A percentile compares a stretch with the other conserved stretches of the same genome.
phyloP scores from a whole-genome alignment of 192 early-diverging fungal species.

The Backusella psychrophila region DNA sequence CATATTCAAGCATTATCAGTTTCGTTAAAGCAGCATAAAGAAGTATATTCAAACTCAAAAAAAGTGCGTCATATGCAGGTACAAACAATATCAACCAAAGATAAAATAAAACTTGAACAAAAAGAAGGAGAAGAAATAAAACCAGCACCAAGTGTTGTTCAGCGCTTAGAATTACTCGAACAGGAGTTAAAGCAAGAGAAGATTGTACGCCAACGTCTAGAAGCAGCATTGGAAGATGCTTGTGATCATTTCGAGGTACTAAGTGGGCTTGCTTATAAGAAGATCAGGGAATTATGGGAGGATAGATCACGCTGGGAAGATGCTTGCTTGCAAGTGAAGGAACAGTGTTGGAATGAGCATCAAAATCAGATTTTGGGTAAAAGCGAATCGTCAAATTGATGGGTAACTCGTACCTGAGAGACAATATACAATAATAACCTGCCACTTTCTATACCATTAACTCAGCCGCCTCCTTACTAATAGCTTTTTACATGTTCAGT shows the following conservation, averaged over 20 bases:
- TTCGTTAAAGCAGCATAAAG: not conserved
- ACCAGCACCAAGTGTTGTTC: not conserved
- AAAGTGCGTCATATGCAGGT: conserved; percentile 32
- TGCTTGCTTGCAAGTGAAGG: conserved; percentile 24
- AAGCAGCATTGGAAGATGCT: conserved; percentile 48
- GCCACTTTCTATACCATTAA: no score
- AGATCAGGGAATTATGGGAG: conserved; percentile 47
- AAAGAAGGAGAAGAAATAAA: not conserved
- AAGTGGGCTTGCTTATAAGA: conserved; percentile 48
- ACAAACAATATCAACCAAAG: conserved; percentile 17
- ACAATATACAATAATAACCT: not conserved
- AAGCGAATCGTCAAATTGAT: not conserved
- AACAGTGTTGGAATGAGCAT: conserved; percentile 11
- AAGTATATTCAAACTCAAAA: conserved; percentile 7
- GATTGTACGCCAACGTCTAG: conserved; percentile 19
- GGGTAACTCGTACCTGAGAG: no score
- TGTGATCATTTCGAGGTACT: conserved; percentile 48
- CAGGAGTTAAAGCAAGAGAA: conserved; percentile 9
- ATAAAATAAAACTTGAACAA: not conserved
- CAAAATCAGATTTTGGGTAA: not conserved
- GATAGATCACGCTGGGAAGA: conserved; percentile 32
- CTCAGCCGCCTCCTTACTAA: not conserved
- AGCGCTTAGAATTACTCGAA: conserved; percentile 4
- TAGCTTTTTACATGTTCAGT: not conserved
- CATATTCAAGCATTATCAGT: conserved; percentile 21